Evolutionary conservation across 2,329 filamentous ascomycete genomes (phyloP).

Genomic region (Rhynchosporium graminicola): DNA sequence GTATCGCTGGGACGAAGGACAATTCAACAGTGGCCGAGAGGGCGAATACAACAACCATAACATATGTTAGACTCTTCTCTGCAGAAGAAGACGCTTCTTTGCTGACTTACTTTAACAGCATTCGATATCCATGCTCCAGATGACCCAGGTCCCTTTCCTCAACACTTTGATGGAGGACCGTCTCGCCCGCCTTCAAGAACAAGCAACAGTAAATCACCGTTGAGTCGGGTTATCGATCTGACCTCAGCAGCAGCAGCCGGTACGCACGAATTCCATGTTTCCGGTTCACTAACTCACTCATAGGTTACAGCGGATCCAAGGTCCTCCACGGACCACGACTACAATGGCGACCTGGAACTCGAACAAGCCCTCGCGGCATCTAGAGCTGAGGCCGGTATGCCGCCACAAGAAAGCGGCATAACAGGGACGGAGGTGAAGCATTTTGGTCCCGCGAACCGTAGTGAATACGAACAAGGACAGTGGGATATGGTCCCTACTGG

Average conservation of each 20-base stretch:
- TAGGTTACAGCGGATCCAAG: slow-evolving; percentile 42
- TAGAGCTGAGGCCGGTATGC: slow-evolving; percentile 50
- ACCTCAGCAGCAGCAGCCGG: slow-evolving; percentile 46
- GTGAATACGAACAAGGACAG: slow-evolving; percentile 54
- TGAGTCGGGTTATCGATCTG: slow-evolving; percentile 54
- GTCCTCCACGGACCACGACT: slow-evolving; percentile 31
- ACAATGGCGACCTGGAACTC: slow-evolving; percentile 53
- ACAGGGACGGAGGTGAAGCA: slow-evolving; percentile 45
- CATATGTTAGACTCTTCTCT: slow-evolving; percentile 46
- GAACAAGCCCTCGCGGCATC: slow-evolving; percentile 59
- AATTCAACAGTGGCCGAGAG: slow-evolving; percentile 55
- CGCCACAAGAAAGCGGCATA: slow-evolving; percentile 54
- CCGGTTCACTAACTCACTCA: slow-evolving; percentile 18
- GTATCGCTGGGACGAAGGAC: slow-evolving; percentile 58
- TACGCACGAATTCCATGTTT: slow-evolving; percentile 38
- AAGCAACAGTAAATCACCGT: slow-evolving; percentile 55
- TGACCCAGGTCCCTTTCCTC: slow-evolving; percentile 45
- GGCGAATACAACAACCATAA: slow-evolving; percentile 48
- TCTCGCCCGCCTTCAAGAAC: slow-evolving; percentile 64
- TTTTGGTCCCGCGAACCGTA: slow-evolving; percentile 61
- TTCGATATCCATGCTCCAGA: slow-evolving; percentile 59
- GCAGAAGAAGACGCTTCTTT: not conserved
- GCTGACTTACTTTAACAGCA: slow-evolving; percentile 41
- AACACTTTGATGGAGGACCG: slow-evolving; percentile 42
- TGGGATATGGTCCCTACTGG: slow-evolving; percentile 59